phyloP scores from a whole-genome alignment of 257 asterid species.

The Solanum peruvianum region DNA sequence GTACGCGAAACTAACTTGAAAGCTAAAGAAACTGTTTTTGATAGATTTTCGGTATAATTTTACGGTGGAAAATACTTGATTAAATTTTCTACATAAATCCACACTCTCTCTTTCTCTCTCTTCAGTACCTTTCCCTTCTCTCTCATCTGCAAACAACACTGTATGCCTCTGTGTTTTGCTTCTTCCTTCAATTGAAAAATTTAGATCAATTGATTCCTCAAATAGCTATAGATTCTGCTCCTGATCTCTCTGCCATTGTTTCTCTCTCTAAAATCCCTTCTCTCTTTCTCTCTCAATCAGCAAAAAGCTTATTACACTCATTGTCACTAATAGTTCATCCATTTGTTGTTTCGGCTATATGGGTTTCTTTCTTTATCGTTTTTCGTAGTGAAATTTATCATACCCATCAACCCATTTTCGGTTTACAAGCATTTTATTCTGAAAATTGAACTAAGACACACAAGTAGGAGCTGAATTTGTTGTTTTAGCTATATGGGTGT shows the following conservation, averaged over 20 bases:
- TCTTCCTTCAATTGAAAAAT: neutral
- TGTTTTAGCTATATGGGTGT: neutral
- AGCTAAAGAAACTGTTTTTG: accelerated
- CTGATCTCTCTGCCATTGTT: neutral
- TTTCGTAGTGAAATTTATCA: neutral
- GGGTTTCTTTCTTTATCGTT: neutral
- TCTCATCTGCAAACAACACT: neutral
- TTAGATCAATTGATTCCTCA: neutral
- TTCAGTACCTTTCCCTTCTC: neutral
- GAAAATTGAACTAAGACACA: neutral
- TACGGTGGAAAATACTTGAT: neutral
- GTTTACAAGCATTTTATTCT: neutral
- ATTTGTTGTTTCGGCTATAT: neutral
- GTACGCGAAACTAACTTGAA: neutral
- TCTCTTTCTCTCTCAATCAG: neutral
- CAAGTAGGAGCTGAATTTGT: neutral
- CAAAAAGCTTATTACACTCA: neutral
- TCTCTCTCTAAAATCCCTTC: neutral
- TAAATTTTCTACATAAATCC: neutral
- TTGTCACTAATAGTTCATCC: neutral
- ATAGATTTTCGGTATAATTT: neutral
- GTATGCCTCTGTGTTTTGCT: neutral
- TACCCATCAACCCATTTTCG: neutral
- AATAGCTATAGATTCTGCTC: neutral
- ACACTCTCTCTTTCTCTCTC: neutral